These are phyloP conservation scores for Colletotrichum salicis DNA, from an alignment of 2,329 filamentous ascomycete species.

Conservation along the genomic window DNA sequence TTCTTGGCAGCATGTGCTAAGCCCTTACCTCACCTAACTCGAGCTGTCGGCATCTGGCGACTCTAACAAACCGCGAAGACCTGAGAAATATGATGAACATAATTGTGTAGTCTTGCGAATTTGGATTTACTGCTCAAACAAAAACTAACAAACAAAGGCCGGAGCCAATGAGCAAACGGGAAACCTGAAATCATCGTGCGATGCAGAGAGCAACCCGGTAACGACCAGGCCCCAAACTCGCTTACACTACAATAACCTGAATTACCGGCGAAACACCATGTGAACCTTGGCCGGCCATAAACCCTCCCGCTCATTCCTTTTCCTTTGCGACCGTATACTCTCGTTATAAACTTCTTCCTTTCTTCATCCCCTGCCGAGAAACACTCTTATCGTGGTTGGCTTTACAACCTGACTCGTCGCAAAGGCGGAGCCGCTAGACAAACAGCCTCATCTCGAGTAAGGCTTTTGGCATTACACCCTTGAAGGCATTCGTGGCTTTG, in stretches of 20 bases:
- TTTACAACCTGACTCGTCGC: slow-evolving; percentile 31
- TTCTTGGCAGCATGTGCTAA: slow-evolving; percentile 30
- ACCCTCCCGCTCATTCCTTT: slow-evolving; percentile 16
- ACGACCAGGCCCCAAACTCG: slow-evolving; percentile 30
- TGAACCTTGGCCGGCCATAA: slow-evolving; percentile 27
- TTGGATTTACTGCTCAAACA: slow-evolving; percentile 28
- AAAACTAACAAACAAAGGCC: slow-evolving; percentile 30
- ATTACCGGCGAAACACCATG: slow-evolving; percentile 30
- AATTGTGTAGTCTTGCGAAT: slow-evolving; percentile 19
- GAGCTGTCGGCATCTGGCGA: background rate
- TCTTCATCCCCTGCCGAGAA: slow-evolving; percentile 12
- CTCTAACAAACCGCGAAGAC: too few relatives aligned
- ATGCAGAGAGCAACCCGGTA: slow-evolving; percentile 27
- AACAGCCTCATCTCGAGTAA: background rate
- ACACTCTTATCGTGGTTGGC: slow-evolving; percentile 16
- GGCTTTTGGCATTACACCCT: background rate
- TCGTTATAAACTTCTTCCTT: slow-evolving; percentile 1
- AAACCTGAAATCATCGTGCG: slow-evolving; percentile 34
- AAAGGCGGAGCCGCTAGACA: slow-evolving; percentile 15
- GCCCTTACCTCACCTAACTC: background rate
- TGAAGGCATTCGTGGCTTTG: background rate
- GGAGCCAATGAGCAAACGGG: slow-evolving; percentile 21
- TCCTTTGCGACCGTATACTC: slow-evolving; percentile 26
- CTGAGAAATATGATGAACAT: too few relatives aligned
- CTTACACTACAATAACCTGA: slow-evolving; percentile 35